Percentiles rank a stretch among this genome's conserved stretches.
Conservation (phyloP, 2,329 filamentous ascomycete species). For the Clonostachys sp. region DNA sequence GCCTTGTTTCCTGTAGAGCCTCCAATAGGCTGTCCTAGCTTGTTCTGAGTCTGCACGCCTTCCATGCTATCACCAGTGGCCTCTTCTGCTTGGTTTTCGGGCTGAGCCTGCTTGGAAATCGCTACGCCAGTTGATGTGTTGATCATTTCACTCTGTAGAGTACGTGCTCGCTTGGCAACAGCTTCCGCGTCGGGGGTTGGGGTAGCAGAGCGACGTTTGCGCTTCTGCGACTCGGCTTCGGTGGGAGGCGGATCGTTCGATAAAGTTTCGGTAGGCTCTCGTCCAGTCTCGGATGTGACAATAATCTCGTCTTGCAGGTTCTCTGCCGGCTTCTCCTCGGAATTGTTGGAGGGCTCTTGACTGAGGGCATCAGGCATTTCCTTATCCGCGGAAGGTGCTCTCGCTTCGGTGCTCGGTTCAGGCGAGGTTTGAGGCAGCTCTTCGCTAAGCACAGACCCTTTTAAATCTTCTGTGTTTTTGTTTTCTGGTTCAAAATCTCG, state of each 20-base stretch:
- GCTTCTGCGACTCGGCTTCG: constrained; percentile 49
- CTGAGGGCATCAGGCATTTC: neutral
- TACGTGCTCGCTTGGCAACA: constrained; percentile 50
- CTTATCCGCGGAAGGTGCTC: neutral
- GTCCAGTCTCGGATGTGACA: too few relatives aligned
- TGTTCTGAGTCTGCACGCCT: neutral
- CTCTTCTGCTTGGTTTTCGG: neutral
- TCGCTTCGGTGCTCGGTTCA: too few relatives aligned
- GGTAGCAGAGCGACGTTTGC: constrained; percentile 62
- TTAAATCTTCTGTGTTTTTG: neutral
- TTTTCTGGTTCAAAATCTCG: too few relatives aligned
- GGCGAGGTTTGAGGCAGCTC: constrained; percentile 9
- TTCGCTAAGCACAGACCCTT: neutral
- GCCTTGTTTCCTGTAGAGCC: too few relatives aligned
- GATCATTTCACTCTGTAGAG: constrained; percentile 16
- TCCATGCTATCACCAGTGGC: neutral
- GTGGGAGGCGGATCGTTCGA: neutral
- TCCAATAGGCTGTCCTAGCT: neutral
- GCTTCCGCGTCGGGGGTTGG: constrained; percentile 52
- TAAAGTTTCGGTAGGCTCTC: too few relatives aligned
- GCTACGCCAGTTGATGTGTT: neutral
- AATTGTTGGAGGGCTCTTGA: neutral
- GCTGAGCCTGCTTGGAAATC: constrained; percentile 6
- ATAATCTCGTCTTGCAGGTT: too few relatives aligned
- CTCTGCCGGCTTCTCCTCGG: neutral